Conservation (phyloP, 257 asterid genomes). For the Capsicum baccatum region DNA sequence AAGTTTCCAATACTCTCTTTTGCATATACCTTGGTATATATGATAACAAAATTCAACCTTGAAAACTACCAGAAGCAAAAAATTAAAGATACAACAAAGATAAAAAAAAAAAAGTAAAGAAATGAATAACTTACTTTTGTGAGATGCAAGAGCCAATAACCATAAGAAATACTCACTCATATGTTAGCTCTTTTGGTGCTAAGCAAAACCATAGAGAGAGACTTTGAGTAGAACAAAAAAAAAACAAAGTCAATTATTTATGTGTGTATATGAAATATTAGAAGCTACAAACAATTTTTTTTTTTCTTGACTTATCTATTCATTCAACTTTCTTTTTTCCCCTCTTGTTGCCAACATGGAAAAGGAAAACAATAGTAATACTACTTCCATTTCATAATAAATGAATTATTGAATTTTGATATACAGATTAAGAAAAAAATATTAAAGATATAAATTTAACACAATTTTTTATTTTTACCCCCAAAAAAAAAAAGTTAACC, state of each 20-base stretch:
- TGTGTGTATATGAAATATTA: not conserved
- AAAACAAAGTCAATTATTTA: not conserved
- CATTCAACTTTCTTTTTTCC: conserved; percentile 25
- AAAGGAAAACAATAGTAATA: conserved; percentile 21
- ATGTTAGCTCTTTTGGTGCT: not conserved
- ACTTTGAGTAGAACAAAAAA: conserved; percentile 24
- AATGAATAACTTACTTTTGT: conserved; percentile 13
- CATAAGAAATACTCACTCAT: not conserved
- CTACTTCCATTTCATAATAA: too few species aligned
- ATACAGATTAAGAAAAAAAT: too few species aligned
- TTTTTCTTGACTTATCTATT: conserved; percentile 26
- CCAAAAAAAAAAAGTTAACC: too few species aligned
- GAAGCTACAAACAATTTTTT: conserved; percentile 16
- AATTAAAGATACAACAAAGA: not conserved
- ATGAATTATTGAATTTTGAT: too few species aligned
- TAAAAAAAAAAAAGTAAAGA: not conserved
- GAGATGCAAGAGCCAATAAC: conserved; percentile 27
- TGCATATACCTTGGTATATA: too few species aligned
- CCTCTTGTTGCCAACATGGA: conserved; percentile 29
- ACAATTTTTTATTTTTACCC: too few species aligned
- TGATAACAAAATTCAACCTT: not conserved
- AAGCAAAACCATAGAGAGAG: conserved; percentile 3
- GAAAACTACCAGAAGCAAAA: not conserved
- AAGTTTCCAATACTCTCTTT: too few species aligned
- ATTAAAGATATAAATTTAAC: not conserved